Base-by-base conservation (phyloP, 768 basidiomycete genomes). In the Rhodotorula kratochvilovae region DNA sequence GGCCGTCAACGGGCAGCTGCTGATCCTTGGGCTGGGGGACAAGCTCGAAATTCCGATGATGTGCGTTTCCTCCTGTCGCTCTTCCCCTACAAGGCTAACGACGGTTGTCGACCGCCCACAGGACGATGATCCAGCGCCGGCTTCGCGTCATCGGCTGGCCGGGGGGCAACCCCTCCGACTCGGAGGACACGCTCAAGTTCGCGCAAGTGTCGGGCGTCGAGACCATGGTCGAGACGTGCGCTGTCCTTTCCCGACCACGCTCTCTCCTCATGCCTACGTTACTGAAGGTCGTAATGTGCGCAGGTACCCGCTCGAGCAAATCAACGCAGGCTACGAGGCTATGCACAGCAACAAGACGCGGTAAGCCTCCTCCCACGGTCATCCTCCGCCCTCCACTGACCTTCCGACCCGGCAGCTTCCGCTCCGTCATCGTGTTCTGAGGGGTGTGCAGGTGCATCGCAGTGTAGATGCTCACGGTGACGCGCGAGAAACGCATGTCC, bases 81-180 rank as follows among this genome's bases (percentile, higher is more conserved):
- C 11, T 12, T 16, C 19, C 27, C 2, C n/a, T n/a, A n/a, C n/a
- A n/a, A n/a, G n/a, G n/a, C n/a, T n/a, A n/a, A n/a, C n/a, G n/a
- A n/a, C n/a, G n/a, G n/a, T n/a, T n/a, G n/a, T n/a, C n/a, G n/a
- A n/a, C n/a, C n/a, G n/a, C n/a, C n/a, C 16, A 8, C 60, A 66
- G 65, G 59, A 58, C 74, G 12, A 54, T 78, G 54, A 76, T 78
- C 57, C 10, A 15, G 25, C 76, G 76, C 57, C 71, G 76, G 23
- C 69, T 76, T 25, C 64, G 64, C 17, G 45, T 78, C 33, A 59
- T 59, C 19, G 75, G 73, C 17, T 75, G 72, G 72, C 76, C 76
- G 5, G 67, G 63, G 3, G 57, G 57, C 39, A 48, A 45, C 1
- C 43, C 76, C n/a, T 36, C 48, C 29, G 71, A 71, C 43, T 31